phyloP scores from a whole-genome alignment of 192 early-diverging fungal genomes.

The Chytriomyces hyalinus region DNA sequence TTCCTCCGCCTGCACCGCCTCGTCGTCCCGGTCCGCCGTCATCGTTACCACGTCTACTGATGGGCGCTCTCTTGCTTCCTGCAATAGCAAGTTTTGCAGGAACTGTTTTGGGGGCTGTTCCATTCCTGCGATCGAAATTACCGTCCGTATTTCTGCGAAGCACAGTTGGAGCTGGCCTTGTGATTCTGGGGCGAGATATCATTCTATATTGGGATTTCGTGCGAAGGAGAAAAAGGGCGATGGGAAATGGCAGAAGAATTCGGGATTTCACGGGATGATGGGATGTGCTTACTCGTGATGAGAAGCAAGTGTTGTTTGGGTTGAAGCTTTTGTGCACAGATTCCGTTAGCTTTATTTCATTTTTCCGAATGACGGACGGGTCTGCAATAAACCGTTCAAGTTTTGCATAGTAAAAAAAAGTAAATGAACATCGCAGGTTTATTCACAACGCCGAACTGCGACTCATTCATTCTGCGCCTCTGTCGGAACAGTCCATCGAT shows the following conservation, averaged over 20 bases:
- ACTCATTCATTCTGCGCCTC: not conserved
- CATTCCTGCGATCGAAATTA: not conserved
- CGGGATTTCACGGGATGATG: slow-evolving; percentile 5
- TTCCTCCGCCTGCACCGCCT: not conserved
- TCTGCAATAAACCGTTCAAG: not conserved
- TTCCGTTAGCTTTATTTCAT: too few species aligned
- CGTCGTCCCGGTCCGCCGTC: slow-evolving; percentile 17
- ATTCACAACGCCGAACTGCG: not conserved
- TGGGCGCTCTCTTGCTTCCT: slow-evolving; percentile 23
- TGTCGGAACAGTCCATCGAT: slow-evolving; percentile 50
- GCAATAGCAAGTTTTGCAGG: slow-evolving; percentile 15
- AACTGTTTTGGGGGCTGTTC: not conserved
- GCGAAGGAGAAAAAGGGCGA: not conserved
- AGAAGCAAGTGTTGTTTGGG: not conserved
- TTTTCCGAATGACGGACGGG: too few species aligned
- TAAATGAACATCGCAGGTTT: not conserved
- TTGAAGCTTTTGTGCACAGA: not conserved
- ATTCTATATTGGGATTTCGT: slow-evolving; percentile 29
- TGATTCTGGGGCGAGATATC: slow-evolving; percentile 19
- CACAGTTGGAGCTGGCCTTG: not conserved
- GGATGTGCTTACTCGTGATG: too few species aligned
- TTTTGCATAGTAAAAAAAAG: not conserved
- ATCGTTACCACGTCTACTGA: slow-evolving; percentile 18
- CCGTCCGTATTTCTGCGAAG: slow-evolving; percentile 19
- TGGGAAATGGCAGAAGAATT: not conserved